Evolutionary conservation across 75 land plant genomes (phyloP), one percentile per base, ranked within the genome.

Genomic region (Pinus albicaulis): DNA sequence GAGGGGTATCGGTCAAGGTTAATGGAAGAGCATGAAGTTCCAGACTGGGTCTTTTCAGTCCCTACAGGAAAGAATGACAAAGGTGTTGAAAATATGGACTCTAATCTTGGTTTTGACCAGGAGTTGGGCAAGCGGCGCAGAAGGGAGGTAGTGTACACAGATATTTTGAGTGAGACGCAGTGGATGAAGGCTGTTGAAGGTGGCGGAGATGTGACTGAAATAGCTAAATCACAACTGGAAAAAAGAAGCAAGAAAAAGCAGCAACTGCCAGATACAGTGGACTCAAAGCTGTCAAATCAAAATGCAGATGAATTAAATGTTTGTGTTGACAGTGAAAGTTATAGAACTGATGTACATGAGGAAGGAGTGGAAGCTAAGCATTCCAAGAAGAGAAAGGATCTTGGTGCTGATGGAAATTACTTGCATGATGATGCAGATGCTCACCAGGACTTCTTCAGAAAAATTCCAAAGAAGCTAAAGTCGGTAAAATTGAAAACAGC

Each of bases 21-120:
- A 28, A 91, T 97, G 90, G 93, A 95, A 68, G 93, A 97, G 71
- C 90, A 89, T 59, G 98, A 97, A 82, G 93, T 97, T 7, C 99
- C 98, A 56, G 99, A 92, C 14, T 97, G 99, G 99, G 99, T 84
- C 61, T 92, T 89, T 82, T 17, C 85, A 38, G 57, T 59, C 2
- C 23, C 80, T 56, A 81, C 81, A 15, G 23, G 25, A 52, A 75
- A 57, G n/a, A 71, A 74, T 36, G 84, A 85, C 56, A 71, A 58
- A 5, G 65, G 77, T 12, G 72, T 16, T 52, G 81, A 72, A 11
- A 78, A 74, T 12, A 64, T 73, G 28, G 84, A 75, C 8, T 13
- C 58, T 16, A 73, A 74, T 38, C 13, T 0, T 15, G 36, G 38
- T 7, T 52, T n/a, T 60, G 58, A 59, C 59, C 74, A 58, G 17